phyloP scores from a whole-genome alignment of 192 early-diverging fungal genomes.

The Umbelopsis sp. region DNA sequence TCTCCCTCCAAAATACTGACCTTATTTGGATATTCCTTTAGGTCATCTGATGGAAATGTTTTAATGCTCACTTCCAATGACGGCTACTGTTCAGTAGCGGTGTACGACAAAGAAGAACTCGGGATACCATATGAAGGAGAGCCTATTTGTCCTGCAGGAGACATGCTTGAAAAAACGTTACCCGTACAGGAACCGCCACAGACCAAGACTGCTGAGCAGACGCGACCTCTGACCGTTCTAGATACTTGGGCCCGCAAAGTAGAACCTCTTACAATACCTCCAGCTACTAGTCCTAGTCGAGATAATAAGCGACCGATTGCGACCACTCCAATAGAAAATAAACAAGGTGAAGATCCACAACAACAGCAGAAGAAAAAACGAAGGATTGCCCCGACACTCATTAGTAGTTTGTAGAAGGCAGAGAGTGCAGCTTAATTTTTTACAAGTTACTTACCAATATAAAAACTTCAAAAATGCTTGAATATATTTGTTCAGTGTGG shows the following conservation, averaged over 20 bases:
- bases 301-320: constrained; percentile 21
- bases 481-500: neutral
- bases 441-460: too few species aligned
- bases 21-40: constrained; percentile 15
- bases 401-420: constrained; percentile 22
- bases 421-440: too few species aligned
- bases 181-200: neutral
- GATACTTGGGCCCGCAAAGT: neutral
- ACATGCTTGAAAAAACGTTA: neutral
- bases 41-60: constrained; percentile 71
- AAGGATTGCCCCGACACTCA: constrained; percentile 28
- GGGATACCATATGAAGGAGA: constrained; percentile 41
- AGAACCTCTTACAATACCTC: neutral
- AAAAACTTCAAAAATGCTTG: too few species aligned
- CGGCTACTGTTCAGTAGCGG: constrained; percentile 82
- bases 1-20: constrained; percentile 7
- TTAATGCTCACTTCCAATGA: constrained; percentile 82
- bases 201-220: neutral
- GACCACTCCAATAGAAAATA: constrained; percentile 3
- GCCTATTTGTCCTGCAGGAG: neutral
- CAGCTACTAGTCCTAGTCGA: neutral
- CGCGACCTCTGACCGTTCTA: constrained; percentile 5
- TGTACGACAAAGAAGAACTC: constrained; percentile 71
- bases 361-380: constrained; percentile 26
- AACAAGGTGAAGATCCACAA: neutral